Evolutionary conservation across 2,329 filamentous ascomycete genomes (phyloP).

Genomic region (Talaromyces sp.): DNA sequence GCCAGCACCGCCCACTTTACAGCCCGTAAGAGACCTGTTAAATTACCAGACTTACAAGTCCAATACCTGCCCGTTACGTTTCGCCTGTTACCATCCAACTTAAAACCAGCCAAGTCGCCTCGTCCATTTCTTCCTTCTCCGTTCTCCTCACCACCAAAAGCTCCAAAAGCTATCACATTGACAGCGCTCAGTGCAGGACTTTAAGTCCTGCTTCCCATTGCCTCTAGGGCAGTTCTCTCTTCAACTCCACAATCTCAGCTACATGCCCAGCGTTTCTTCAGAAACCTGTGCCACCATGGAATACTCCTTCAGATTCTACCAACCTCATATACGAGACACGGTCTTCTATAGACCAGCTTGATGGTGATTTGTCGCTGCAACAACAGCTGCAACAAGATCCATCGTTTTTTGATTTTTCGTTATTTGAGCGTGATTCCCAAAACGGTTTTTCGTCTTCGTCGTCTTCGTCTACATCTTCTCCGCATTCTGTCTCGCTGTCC

Average conservation of each 20-base stretch:
- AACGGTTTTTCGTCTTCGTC: slow-evolving; percentile 10
- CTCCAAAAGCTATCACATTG: slow-evolving; percentile 7
- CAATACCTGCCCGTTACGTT: not conserved
- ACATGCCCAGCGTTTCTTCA: slow-evolving; percentile 16
- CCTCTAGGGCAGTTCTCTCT: slow-evolving; percentile 15
- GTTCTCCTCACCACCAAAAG: not conserved
- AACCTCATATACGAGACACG: not conserved
- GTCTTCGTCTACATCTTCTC: slow-evolving; percentile 13
- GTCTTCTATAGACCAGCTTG: not conserved
- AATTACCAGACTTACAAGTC: not conserved
- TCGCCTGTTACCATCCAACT: not conserved
- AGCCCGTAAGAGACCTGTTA: slow-evolving; percentile 1
- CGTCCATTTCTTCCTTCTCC: not conserved
- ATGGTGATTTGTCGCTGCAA: not conserved
- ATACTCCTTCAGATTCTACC: slow-evolving; percentile 9
- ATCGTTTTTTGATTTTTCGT: slow-evolving; percentile 15
- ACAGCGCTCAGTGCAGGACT: slow-evolving; percentile 18
- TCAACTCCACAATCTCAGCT: slow-evolving; percentile 17
- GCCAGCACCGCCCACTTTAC: not conserved
- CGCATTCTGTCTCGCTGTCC: slow-evolving; percentile 8
- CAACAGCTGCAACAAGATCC: slow-evolving; percentile 1
- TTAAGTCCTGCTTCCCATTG: slow-evolving; percentile 16
- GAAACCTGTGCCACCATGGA: slow-evolving; percentile 19
- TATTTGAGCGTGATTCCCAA: slow-evolving; percentile 17
- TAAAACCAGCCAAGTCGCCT: slow-evolving; percentile 14